A percentile compares a stretch with the other conserved stretches of the same genome.
Evolutionary conservation across 106 monocot species (phyloP).

Genomic region (Gastrodia elata): DNA sequence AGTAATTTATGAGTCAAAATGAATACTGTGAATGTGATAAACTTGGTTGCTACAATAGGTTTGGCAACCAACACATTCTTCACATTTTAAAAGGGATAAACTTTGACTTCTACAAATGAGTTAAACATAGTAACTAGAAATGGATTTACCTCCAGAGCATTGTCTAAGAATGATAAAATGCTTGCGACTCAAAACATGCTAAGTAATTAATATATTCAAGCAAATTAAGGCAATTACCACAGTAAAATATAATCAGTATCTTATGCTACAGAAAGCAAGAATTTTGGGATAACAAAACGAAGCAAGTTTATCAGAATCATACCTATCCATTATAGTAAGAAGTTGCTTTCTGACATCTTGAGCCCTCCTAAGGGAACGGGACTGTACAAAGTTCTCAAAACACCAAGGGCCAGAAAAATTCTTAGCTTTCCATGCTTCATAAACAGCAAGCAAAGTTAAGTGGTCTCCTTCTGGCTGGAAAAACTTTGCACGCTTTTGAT

Average conservation of each 20-base stretch:
- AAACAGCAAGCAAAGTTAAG: constrained; percentile 85
- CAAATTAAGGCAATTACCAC: background rate
- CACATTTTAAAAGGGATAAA: too few species aligned
- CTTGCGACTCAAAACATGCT: too few species aligned
- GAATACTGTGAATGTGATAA: too few species aligned
- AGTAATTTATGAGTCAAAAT: too few species aligned
- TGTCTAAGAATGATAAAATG: too few species aligned
- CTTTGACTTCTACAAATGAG: too few species aligned
- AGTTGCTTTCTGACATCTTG: constrained; percentile 97
- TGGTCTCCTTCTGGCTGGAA: constrained; percentile 98
- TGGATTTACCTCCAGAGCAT: too few species aligned
- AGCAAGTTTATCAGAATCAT: constrained; percentile 7
- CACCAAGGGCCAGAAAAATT: constrained; percentile 99
- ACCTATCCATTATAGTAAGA: constrained; percentile 96
- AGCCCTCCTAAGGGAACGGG: constrained; percentile 83
- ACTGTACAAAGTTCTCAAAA: constrained; percentile 96
- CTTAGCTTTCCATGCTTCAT: constrained; percentile 98
- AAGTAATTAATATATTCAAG: background rate
- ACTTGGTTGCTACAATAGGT: too few species aligned
- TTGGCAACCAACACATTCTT: too few species aligned
- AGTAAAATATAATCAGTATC: background rate
- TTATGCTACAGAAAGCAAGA: background rate
- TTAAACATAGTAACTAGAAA: too few species aligned
- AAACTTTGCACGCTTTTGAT: constrained; percentile 94
- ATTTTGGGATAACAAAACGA: background rate